Evolutionary conservation across 768 basidiomycete genomes (phyloP).

Genomic region (Boletus reticulatus): DNA sequence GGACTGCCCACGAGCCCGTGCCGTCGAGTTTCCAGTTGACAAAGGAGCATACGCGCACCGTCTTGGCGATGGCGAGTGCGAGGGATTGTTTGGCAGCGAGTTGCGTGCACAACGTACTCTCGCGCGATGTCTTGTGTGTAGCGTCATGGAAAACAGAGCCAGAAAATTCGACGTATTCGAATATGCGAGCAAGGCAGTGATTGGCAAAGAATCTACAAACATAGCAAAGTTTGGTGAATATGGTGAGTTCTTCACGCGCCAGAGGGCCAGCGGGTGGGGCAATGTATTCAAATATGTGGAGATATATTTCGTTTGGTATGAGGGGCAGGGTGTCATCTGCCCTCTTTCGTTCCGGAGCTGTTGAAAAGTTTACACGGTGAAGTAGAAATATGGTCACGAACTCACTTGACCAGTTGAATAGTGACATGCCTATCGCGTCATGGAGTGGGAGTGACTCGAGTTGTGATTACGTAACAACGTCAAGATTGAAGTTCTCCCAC

Average conservation of each 20-base stretch:
- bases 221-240: slow-evolving; percentile 30
- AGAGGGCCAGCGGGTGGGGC: slow-evolving; percentile 15
- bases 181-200: slow-evolving; percentile 39
- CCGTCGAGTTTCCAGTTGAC: background rate
- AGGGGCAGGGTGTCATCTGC: slow-evolving; percentile 16
- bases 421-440: background rate
- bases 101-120: slow-evolving; percentile 24
- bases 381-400: background rate
- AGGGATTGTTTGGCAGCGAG: slow-evolving; percentile 26
- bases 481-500: no score
- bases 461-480: no score
- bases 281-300: slow-evolving; percentile 35
- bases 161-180: slow-evolving; percentile 28
- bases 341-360: slow-evolving; percentile 28
- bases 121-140: background rate
- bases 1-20: background rate
- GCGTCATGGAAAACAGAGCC: slow-evolving; percentile 13
- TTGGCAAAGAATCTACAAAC: slow-evolving; percentile 45
- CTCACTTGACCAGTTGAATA: background rate
- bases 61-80: slow-evolving; percentile 28
- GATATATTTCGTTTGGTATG: slow-evolving; percentile 45
- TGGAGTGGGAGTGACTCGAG: no score
- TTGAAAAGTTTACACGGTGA: background rate
- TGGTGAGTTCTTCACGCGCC: slow-evolving; percentile 6
- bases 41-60: slow-evolving; percentile 28